Evolutionary conservation across 1,139 yeast genomes (phyloP), one percentile per base, ranked within the genome.

Genomic region (Yamadazyma epiphylla): DNA sequence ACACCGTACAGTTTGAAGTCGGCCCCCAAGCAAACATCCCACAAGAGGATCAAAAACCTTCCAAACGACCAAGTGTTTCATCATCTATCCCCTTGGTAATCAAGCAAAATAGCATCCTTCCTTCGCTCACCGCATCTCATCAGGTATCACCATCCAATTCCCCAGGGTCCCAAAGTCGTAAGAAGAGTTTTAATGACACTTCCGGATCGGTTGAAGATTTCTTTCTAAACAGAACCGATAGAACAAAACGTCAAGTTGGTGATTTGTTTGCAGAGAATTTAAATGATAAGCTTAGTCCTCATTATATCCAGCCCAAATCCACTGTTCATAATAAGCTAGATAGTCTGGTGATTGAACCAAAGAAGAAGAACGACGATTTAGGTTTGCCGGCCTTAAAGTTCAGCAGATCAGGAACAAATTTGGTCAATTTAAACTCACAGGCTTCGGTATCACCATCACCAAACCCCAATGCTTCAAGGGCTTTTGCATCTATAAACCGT

Each of bases 1-100:
- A 79, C 45, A 79, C 89, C 3, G 84, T 80, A 21, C 81, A 78
- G 42, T 81, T 81, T 48, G 81, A 80, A 44, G 71, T 79, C 4
- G 68, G 54, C 3, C 38, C 45, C 9, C 46, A 46, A 22, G 28
- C 35, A 5, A 41, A 37, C 6, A 29, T 17, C 9, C 5, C 13
- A 8, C 21, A 19, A 12, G 22, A 26, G 5, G 25, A 25, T 7
- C 5, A 17, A 13, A 24, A 23, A 8, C 19, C 35, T 13, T 26
- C 28, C 13, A 27, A 29, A 12, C 29, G 36, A 12, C 20, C 43
- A 5, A 40, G 38, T 27, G 24, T 30, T 1, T 30, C 41, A 3
- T 37, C 38, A 2, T 5, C 39, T 3, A 29, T 39, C 15, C 43
- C 46, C 5, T n/a, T 38, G 12, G 25, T 37, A 14, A 38, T 43